Evolutionary conservation across 2,329 filamentous ascomycete species (phyloP).

Genomic region (Colletotrichum somersetense): DNA sequence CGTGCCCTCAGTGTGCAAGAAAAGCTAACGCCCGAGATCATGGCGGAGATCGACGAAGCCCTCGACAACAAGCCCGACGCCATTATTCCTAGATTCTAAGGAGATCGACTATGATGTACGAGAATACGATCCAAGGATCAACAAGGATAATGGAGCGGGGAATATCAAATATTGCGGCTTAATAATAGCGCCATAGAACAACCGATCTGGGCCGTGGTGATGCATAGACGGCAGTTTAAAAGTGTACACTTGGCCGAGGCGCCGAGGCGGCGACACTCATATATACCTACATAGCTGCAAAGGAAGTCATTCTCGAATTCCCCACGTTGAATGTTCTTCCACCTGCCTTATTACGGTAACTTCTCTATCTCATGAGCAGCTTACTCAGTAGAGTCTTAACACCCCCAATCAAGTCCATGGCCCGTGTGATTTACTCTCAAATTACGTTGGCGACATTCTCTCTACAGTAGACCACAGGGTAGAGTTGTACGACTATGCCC

Average conservation of each 20-base stretch:
- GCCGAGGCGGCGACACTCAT: background rate
- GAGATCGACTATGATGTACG: background rate
- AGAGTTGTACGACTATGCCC: background rate
- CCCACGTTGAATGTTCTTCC: background rate
- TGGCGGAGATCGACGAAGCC: slow-evolving; percentile 71
- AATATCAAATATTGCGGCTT: background rate
- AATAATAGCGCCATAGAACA: background rate
- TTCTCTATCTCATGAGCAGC: background rate
- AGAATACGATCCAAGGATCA: background rate
- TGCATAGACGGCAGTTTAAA: background rate
- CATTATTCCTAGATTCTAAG: slow-evolving; percentile 52
- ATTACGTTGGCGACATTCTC: background rate
- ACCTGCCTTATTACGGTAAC: background rate
- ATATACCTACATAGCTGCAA: background rate
- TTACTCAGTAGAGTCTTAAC: background rate
- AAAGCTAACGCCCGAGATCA: slow-evolving; percentile 69
- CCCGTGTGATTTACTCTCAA: background rate
- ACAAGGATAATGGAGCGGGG: too few species aligned
- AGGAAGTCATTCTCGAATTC: background rate
- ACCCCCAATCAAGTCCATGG: background rate
- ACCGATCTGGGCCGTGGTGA: background rate
- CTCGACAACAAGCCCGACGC: slow-evolving; percentile 69
- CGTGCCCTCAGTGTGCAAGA: slow-evolving; percentile 65
- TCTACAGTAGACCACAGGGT: too few species aligned
- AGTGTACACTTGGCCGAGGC: background rate